Base-by-base conservation (phyloP, 805 yeast genomes). In the Clavispora asparagi region DNA sequence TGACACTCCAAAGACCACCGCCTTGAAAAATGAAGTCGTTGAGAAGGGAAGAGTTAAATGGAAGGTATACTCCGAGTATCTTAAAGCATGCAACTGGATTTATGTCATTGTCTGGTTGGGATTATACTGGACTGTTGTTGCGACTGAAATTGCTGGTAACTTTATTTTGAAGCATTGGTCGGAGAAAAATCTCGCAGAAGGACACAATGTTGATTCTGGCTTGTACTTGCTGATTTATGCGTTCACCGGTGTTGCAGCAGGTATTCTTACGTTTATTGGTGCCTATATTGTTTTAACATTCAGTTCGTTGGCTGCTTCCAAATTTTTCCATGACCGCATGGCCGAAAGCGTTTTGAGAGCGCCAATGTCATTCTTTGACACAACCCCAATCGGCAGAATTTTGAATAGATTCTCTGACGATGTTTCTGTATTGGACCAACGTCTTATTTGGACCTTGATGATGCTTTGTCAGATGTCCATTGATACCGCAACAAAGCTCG, bases 351-450 rank as follows among this genome's bases (percentile, higher is more conserved):
- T 69, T 1, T 57, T 69, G 44, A 58, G 70, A 46, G 61, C 72
- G 1, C 74, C 74, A 25, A 69, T 69, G 74, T 61, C 69, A 13
- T 69, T 68, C 45, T 69, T 68, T 43, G 74, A 69, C 47, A 67
- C 72, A 16, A 69, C 74, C 1, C 74, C 74, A 2, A 56, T 67
- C 29, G 74, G 73, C 3, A 51, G 73, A 51, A 63, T 69, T 30
- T 58, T 69, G 57, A 69, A 69, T 47, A 56, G 73, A 47, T 69
- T 69, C 45, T 54, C 73, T 6, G 71, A 68, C 28, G 74, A 69
- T 49, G 63, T 68, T 6, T 56, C 57, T 39, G 55, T 55, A 4
- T 58, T 68, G 42, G 73, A 70, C 49, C 58, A 59, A 45, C 62
- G 60, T 37, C 52, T 68, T 9, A 57, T 65, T 27, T 68, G 72